phyloP scores from a whole-genome alignment of 768 basidiomycete genomes.

The Tephrocybe sp. region DNA sequence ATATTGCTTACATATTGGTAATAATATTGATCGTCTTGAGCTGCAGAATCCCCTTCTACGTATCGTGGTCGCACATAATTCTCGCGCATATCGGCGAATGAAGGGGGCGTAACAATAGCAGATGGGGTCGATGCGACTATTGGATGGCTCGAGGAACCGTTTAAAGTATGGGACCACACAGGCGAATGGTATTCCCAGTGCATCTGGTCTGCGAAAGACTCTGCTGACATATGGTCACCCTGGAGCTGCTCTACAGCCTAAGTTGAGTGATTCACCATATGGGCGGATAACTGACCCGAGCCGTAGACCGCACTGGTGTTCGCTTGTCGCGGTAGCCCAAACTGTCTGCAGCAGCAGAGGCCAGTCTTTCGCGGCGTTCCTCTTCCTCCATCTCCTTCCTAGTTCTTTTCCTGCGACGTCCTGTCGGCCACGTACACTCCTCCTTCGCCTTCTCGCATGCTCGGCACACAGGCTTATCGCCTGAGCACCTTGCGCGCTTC shows the following conservation, averaged over 20 bases:
- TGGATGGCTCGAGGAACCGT: background rate
- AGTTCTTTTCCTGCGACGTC: slow-evolving; percentile 15
- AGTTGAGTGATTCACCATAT: background rate
- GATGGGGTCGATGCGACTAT: background rate
- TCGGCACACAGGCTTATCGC: slow-evolving; percentile 16
- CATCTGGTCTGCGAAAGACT: background rate
- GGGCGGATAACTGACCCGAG: background rate
- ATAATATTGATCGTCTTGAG: slow-evolving; percentile 12
- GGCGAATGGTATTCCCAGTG: slow-evolving; percentile 11
- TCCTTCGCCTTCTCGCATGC: slow-evolving; percentile 16
- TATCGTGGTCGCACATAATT: background rate
- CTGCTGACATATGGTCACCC: slow-evolving; percentile 1
- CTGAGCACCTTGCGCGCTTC: slow-evolving; percentile 17
- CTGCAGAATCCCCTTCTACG: slow-evolving; percentile 6
- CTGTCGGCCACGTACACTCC: slow-evolving; percentile 15
- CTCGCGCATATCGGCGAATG: background rate
- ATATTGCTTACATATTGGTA: slow-evolving; percentile 11
- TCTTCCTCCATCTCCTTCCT: slow-evolving; percentile 17
- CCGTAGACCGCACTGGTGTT: background rate
- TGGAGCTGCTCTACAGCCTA: background rate
- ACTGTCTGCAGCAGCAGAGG: slow-evolving; percentile 13
- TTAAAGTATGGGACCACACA: slow-evolving; percentile 7
- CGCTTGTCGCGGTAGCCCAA: slow-evolving; percentile 8
- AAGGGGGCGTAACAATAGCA: background rate
- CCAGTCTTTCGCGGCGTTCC: slow-evolving; percentile 11